These are phyloP conservation scores for Lepidium africanum DNA, from an alignment of 345 rosid genomes.

Conservation along the genomic window DNA sequence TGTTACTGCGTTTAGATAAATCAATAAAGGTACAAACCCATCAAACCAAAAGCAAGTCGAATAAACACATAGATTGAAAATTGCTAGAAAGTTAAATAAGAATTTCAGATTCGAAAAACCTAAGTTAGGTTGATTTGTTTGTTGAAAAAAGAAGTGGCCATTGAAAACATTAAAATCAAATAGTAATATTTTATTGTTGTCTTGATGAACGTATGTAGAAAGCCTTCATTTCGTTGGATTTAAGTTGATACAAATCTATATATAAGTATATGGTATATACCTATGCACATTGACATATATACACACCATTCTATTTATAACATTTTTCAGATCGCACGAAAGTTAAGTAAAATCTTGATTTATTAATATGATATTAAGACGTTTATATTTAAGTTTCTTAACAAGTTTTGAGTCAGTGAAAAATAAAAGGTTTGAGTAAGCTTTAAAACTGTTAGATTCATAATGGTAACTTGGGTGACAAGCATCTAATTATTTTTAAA, in stretches of 20 bases:
- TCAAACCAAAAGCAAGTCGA: neutral
- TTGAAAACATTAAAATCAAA: neutral
- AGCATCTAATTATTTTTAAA: neutral
- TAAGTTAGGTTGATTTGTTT: conserved; percentile 4
- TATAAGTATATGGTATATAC: neutral
- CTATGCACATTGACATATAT: neutral
- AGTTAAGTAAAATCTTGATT: neutral
- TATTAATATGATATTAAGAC: neutral
- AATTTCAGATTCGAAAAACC: neutral
- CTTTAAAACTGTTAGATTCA: neutral
- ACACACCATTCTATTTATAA: neutral
- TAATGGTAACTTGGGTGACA: neutral
- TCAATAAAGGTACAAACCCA: neutral
- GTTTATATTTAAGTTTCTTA: neutral
- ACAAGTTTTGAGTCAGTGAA: too few species aligned
- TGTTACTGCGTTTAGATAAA: neutral
- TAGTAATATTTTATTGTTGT: neutral
- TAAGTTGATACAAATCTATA: conserved; percentile 9
- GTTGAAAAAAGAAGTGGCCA: neutral
- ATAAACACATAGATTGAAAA: neutral
- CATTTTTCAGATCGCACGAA: neutral
- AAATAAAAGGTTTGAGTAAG: neutral
- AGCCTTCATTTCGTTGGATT: conserved; percentile 4
- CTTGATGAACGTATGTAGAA: neutral
- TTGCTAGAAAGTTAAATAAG: neutral